These are phyloP conservation scores for Hericium erinaceus DNA, from an alignment of 768 basidiomycete species.

Conservation along the genomic window DNA sequence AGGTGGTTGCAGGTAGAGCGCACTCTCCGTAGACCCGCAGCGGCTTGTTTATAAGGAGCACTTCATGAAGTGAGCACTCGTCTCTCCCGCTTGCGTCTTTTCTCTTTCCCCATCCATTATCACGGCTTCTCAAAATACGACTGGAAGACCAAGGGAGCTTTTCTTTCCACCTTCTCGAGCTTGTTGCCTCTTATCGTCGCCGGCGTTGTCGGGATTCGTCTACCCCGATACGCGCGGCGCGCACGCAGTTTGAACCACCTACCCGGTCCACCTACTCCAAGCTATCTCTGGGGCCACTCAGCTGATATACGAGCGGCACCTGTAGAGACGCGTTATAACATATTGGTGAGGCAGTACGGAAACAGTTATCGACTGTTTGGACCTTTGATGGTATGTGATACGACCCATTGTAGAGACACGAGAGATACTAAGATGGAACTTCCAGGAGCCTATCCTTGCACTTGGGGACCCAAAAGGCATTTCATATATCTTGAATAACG, in stretches of 20 bases:
- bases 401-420: background rate
- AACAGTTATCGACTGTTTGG: background rate
- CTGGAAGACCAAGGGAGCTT: too few species aligned
- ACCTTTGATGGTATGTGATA: background rate
- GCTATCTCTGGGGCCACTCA: background rate
- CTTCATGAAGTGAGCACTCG: too few species aligned
- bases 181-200: too few species aligned
- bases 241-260: background rate
- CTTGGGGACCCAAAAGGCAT: slow-evolving; percentile 4
- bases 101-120: too few species aligned
- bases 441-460: slow-evolving; percentile 1
- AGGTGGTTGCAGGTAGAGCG: too few species aligned
- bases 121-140: too few species aligned
- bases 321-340: slow-evolving; percentile 1
- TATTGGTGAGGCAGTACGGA: background rate
- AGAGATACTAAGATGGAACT: too few species aligned
- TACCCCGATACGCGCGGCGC: background rate
- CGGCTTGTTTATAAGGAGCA: too few species aligned
- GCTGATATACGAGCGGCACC: background rate
- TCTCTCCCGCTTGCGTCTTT: too few species aligned
- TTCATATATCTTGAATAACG: background rate
- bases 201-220: background rate
- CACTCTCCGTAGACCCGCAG: too few species aligned
- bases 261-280: background rate
- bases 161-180: too few species aligned